Evolutionary conservation across 2,329 filamentous ascomycete species (phyloP).

Genomic region (Blastomyces silverae): DNA sequence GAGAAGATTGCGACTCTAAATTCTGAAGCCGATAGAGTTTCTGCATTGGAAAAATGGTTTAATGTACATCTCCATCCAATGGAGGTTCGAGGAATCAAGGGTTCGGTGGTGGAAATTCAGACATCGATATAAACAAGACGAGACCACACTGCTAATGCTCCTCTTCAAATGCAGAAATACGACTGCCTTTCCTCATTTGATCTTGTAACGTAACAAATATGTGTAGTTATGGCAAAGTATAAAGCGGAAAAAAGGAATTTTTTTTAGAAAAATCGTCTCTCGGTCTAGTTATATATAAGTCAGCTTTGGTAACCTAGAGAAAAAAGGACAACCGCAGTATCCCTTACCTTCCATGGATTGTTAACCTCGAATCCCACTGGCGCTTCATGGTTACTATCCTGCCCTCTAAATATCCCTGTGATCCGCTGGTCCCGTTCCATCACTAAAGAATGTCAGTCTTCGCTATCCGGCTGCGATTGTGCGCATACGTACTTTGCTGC

Average conservation of each 20-base stretch:
- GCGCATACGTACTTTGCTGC: constrained; percentile 48
- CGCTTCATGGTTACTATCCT: constrained; percentile 53
- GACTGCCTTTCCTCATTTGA: constrained; percentile 7
- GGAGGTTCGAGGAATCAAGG: constrained; percentile 48
- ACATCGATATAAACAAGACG: constrained; percentile 3
- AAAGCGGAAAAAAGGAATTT: neutral
- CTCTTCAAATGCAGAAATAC: constrained; percentile 1
- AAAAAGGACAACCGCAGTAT: neutral
- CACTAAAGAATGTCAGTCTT: constrained; percentile 43
- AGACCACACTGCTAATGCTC: constrained; percentile 14
- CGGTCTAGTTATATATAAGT: constrained; percentile 4
- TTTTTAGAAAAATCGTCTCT: constrained; percentile 13
- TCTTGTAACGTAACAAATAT: neutral
- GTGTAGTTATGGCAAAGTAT: neutral
- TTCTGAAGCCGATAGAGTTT: constrained; percentile 50
- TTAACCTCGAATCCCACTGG: constrained; percentile 59
- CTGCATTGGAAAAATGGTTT: constrained; percentile 48
- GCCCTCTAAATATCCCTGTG: constrained; percentile 55
- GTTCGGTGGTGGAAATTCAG: constrained; percentile 44
- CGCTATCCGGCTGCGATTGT: constrained; percentile 11
- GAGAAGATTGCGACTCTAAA: constrained; percentile 43
- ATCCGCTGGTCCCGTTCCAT: constrained; percentile 59
- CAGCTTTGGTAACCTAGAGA: constrained; percentile 1
- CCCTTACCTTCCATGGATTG: constrained; percentile 59
- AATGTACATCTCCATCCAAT: constrained; percentile 47